These are phyloP conservation scores for Verticillium isaacii DNA, from an alignment of 2,329 filamentous ascomycete species.

Conservation along the genomic window DNA sequence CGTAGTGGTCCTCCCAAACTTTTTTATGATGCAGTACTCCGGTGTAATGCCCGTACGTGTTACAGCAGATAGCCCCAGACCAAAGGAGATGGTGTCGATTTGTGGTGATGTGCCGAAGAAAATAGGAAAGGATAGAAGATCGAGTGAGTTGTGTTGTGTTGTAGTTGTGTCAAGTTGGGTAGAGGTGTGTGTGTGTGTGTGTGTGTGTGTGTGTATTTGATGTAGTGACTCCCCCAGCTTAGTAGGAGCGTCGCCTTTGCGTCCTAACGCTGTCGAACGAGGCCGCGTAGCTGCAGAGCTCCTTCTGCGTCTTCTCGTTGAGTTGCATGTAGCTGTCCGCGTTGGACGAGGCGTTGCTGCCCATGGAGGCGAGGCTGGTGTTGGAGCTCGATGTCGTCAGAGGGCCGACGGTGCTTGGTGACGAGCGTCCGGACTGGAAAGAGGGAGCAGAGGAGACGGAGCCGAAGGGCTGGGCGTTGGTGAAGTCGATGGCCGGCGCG, in stretches of 20 bases:
- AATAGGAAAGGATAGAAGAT: constrained; percentile 12
- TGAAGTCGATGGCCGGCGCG: constrained; percentile 72
- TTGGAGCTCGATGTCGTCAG: constrained; percentile 64
- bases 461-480: constrained; percentile 54
- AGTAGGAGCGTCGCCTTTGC: constrained; percentile 54
- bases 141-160: constrained; percentile 25
- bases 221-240: constrained; percentile 16
- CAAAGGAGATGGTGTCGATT: constrained; percentile 14
- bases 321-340: constrained; percentile 51
- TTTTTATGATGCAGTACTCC: constrained; percentile 47
- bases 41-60: constrained; percentile 39
- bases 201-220: constrained; percentile 15
- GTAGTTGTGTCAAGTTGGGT: constrained; percentile 7
- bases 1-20: constrained; percentile 4
- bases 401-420: constrained; percentile 21
- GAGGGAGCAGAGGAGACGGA: constrained; percentile 40
- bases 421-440: constrained; percentile 24
- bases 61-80: constrained; percentile 30
- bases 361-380: constrained; percentile 75
- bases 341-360: constrained; percentile 49
- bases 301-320: constrained; percentile 71
- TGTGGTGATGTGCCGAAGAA: constrained; percentile 15
- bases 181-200: constrained; percentile 15
- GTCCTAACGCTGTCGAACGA: constrained; percentile 79
- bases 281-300: constrained; percentile 80